phyloP scores from a whole-genome alignment of 73 alveolate genomes.

The Tetrahymena borealis region DNA sequence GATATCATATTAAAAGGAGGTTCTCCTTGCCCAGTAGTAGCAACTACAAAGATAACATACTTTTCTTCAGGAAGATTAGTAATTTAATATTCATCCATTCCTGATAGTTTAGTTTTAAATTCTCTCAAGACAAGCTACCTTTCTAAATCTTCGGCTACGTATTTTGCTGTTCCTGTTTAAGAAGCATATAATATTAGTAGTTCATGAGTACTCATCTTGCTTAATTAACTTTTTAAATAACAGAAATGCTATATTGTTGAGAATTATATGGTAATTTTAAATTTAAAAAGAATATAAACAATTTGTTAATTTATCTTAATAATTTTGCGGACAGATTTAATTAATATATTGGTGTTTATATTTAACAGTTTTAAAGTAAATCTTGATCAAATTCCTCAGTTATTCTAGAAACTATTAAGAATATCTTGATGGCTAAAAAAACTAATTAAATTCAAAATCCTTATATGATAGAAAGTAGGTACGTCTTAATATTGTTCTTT shows the following conservation, averaged over 20 bases:
- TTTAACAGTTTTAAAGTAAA: too few species aligned
- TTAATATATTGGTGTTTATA: too few species aligned
- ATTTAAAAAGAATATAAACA: too few species aligned
- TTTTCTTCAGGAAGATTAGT: constrained; percentile 30
- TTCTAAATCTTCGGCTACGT: constrained; percentile 12
- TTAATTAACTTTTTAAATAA: neutral
- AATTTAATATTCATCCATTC: constrained; percentile 5
- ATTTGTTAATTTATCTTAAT: too few species aligned
- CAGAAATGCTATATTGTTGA: neutral
- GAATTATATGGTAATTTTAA: neutral
- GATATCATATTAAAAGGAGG: constrained; percentile 58
- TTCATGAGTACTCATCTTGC: neutral
- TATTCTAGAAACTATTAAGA: too few species aligned
- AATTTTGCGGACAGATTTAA: too few species aligned
- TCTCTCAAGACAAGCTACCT: neutral
- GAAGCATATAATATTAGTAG: constrained; percentile 24
- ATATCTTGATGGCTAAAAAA: too few species aligned
- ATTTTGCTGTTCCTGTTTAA: constrained; percentile 24
- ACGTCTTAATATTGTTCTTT: too few species aligned
- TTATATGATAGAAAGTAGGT: too few species aligned
- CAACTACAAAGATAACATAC: constrained; percentile 59
- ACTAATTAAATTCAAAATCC: too few species aligned
- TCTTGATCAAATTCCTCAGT: too few species aligned
- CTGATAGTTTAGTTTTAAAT: neutral
- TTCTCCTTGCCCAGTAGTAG: constrained; percentile 86